Evolutionary conservation across 768 basidiomycete genomes (phyloP), one percentile per base, ranked within the genome.

Genomic region (Mycena latifolia): DNA sequence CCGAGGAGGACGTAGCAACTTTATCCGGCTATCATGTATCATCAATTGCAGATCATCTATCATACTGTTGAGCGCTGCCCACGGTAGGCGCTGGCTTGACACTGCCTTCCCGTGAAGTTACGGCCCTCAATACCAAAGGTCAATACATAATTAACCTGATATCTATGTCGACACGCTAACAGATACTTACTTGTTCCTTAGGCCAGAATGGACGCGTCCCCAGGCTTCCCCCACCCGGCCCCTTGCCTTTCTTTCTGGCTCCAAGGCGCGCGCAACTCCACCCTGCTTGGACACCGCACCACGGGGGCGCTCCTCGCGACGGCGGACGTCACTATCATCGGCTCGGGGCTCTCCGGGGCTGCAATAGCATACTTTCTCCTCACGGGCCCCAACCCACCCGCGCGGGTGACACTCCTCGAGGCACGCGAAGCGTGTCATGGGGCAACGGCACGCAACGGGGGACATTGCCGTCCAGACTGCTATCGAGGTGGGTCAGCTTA

Each of bases 391-490:
- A 55, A 63, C 15, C 57, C 61, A 12, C 69, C 73, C 17, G 60
- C 65, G 25, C 54, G 54, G 33, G 74, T 85, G 29, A 74, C 79
- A 24, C 70, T 84, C 10, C 68, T 86, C 17, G 85, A 86, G 72
- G 85, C 84, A 17, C 62, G 84, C 24, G 80, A 84, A 33, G 69
- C 61, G n/a, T 74, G 74, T 51, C 55, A 68, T 11, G 76, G 76
- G 4, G 76, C 76, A 7, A 76, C 76, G 9, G 76, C 66, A 22
- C 55, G 75, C 37, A 77, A 77, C 53, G 76, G 73, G 2, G 76
- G 76, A 6, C 76, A 77, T 61, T 73, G 72, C 60, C 65, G 72
- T 29, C 75, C 75, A 18, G 65, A 72, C 63, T 61, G 61, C 39
- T 71, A 72, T 47, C 64, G 65, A 54, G 71, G 73, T 72, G 22